Evolutionary conservation across 2,329 filamentous ascomycete genomes (phyloP), one percentile per base, ranked within the genome.

Genomic region (Trichoderma guizhouense): DNA sequence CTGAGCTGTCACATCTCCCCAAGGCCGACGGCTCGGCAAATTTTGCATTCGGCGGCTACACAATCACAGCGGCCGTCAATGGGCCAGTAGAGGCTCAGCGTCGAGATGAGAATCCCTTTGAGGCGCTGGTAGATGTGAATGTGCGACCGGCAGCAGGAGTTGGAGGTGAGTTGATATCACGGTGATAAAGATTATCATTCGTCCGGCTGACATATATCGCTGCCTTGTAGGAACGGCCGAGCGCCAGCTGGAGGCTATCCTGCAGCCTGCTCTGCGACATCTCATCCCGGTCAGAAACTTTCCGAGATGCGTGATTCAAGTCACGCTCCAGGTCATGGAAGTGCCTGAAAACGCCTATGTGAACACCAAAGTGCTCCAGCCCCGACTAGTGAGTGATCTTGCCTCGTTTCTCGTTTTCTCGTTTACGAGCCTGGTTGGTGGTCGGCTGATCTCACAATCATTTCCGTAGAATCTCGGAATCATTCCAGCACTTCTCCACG

Each of bases 21-120:
- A 91, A 91, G 73, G 88, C 93, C 30, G 93, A 97, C 79, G 93
- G 93, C 73, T 97, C 94, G 62, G 92, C 92, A 12, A 91, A 89
- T 11, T 94, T 93, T 80, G 89, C 92, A 2, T 87, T 91, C 76
- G 86, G 89, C 71, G 93, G 94, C 63, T 97, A 94, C 82, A 91
- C 91, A 58, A 88, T 98, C 74, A 89, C 97, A 69, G 93, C 92
- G 71, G 91, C 93, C 15, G 94, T 97, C 75, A 98, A 97, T 82
- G 96, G 95, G 0, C 96, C 96, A 18, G 89, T 98, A 76, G 96
- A 99, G 84, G 93, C 95, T 18, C 90, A 91, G 76, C 89, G 95
- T 77, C 90, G 93, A 77, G 95, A 99, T 79, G 94, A 98, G 81
- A 89, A 96, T 75, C 92, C 96, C 8, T 95, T 97, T 81, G 94